Percentiles rank a stretch among this genome's conserved stretches.
Conservation (phyloP, 768 basidiomycete species). For the Leucosporidium scottii region DNA sequence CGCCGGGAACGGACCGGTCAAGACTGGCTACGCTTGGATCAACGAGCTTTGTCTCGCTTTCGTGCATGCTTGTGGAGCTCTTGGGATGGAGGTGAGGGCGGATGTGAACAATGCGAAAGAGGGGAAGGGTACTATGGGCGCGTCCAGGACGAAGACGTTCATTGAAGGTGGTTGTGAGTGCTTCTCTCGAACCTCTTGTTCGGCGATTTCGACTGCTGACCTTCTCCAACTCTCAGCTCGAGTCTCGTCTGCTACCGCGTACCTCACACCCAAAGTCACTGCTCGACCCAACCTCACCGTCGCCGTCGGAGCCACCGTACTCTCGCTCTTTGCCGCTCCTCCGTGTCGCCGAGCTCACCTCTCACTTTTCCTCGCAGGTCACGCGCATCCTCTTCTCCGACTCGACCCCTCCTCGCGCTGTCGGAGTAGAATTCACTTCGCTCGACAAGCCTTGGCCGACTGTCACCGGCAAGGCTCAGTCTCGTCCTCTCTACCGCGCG, state of each 20-base stretch:
- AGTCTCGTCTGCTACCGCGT: constrained; percentile 29
- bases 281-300: constrained; percentile 28
- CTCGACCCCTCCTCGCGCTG: background rate
- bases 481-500: constrained; percentile 2
- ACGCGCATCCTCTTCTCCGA: constrained; percentile 17
- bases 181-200: background rate
- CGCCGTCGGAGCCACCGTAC: constrained; percentile 20
- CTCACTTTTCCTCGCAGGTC: background rate
- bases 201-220: background rate
- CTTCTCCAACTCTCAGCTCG: background rate
- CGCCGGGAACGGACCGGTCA: background rate
- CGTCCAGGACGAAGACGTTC: background rate
- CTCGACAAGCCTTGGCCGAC: background rate
- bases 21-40: constrained; percentile 14
- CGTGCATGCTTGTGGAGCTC: constrained; percentile 10
- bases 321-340: background rate
- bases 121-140: background rate
- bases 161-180: background rate
- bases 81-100: constrained; percentile 16
- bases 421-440: constrained; percentile 21
- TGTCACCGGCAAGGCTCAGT: background rate
- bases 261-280: constrained; percentile 23
- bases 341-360: background rate
- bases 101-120: constrained; percentile 16
- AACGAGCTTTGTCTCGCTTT: constrained; percentile 10